These are phyloP conservation scores for Apiospora malaysiana DNA, from an alignment of 2,329 filamentous ascomycete species.

Conservation along the genomic window DNA sequence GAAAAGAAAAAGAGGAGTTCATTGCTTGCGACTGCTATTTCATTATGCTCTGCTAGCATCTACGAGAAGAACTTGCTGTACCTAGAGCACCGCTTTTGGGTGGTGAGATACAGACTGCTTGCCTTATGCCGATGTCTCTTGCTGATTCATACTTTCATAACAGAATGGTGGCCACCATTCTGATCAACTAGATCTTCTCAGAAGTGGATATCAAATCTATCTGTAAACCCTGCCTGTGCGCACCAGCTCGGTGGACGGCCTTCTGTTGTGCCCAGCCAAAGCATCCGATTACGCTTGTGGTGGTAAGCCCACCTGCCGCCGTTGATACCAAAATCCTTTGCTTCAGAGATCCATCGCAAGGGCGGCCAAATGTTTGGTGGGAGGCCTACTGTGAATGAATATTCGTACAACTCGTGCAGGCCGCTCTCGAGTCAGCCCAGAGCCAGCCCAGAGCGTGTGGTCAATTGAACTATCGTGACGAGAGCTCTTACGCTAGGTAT, in stretches of 20 bases:
- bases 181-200: background rate
- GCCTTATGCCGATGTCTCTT: background rate
- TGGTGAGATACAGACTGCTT: background rate
- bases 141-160: background rate
- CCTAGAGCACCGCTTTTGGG: background rate
- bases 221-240: background rate
- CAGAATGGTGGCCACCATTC: background rate
- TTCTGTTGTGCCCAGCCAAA: background rate
- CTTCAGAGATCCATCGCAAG: background rate
- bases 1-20: background rate
- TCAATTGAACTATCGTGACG: background rate
- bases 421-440: no score
- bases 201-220: background rate
- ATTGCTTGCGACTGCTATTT: slow-evolving; percentile 9
- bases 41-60: slow-evolving; percentile 2
- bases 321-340: background rate
- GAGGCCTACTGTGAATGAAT: background rate
- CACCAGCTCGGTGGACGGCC: background rate
- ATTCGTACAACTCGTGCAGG: slow-evolving; percentile 10
- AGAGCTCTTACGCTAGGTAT: slow-evolving; percentile 76
- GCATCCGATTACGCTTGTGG: background rate
- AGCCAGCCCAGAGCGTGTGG: slow-evolving; percentile 4
- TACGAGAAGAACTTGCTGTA: background rate
- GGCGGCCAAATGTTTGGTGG: background rate
- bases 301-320: background rate